Base-by-base conservation (phyloP, 371 early-diverging fungal species). In the Chytridiales sp. region DNA sequence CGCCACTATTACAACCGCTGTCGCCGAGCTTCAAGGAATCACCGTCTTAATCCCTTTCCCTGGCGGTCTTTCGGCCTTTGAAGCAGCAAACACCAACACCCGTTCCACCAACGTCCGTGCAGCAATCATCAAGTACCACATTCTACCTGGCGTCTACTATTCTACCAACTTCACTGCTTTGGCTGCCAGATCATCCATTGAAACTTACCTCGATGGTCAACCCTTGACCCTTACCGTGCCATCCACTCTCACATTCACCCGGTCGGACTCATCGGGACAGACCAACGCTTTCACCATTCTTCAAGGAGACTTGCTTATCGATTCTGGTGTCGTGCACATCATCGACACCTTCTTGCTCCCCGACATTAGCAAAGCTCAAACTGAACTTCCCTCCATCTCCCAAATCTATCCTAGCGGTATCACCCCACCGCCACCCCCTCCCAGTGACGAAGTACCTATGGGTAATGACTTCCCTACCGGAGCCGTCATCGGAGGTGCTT, bases 321-420 rank as follows among this genome's bases (percentile, higher is more conserved):
- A 62, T 46, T 46, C 58, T 13, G 68, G 68, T 21, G 68, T 67
- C 50, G 53, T 67, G 32, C 68, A 67, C 59, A 47, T 67, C 47
- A 51, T 62, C 44, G 57, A 59, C 63, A 26, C 64, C 21, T 44
- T 56, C 47, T 54, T 65, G 24, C 47, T 65, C 26, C 59, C 59
- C 30, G 27, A 38, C 13, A 19, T 54, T 21, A 4, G 55, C 32
- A 51, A 51, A 34, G 62, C 55, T 6, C 52, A 50, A 39, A 13
- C 56, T 4, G 15, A 46, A 3, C 52, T 47, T 6, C 4, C 21
- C 17, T 42, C 65, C 3, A 22, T 59, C 13, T 13, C 63, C 8
- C 65, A 65, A 47, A 65, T 59, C n/a, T 65, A 65, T 49, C 65
- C 65, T 11, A n/a, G n/a, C 8, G 52, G 52, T 4, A 36, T 35